Evolutionary conservation across 768 basidiomycete genomes (phyloP), one percentile per base, ranked within the genome.

Genomic region (Paxillus ammoniavirescens): DNA sequence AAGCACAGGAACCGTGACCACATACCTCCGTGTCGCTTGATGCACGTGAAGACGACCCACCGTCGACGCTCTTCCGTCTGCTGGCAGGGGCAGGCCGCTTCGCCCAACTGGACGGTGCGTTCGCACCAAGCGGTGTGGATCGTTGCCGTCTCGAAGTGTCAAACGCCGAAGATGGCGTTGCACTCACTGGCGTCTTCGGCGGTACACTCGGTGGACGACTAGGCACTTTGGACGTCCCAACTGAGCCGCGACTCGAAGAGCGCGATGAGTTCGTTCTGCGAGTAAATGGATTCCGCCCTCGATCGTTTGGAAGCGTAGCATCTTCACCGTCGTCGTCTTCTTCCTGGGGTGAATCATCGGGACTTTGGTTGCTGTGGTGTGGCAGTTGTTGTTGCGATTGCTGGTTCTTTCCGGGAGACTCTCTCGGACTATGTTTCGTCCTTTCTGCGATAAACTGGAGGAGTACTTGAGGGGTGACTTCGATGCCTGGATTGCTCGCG

Each of bases 11-110:
- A 9, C 7, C 4, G 46, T 33, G 49, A 37, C 59, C 13, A 59
- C 80, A 47, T 41, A 89, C 90, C 77, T 93, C 91, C 2, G 84
- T 83, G 59, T 93, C 91, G 61, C 90, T 91, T 44, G 66, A 57
- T 8, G 72, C 67, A 23, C 71, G 74, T 40, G 67, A 69, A 41
- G 74, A 68, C 28, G 77, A 73, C 55, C 77, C 79, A n/a, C 86
- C 86, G 9, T 87, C 88, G 59, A 89, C 81, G 55, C 90, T 91
- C 72, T 79, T 88, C 49, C 89, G 75, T 50, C 91, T 77, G 43
- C 77, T 72, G 6, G 86, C 84, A 13, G 89, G 88, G 14, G 75
- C 72, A 4, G 87, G 88, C 3, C 87, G 81, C 56, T 82, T 85
- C 28, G 79, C 64, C 86, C 89, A 91, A 60, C 87, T 91, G 3